phyloP scores from a whole-genome alignment of 129 eudicot genomes.

The Centella asiatica region DNA sequence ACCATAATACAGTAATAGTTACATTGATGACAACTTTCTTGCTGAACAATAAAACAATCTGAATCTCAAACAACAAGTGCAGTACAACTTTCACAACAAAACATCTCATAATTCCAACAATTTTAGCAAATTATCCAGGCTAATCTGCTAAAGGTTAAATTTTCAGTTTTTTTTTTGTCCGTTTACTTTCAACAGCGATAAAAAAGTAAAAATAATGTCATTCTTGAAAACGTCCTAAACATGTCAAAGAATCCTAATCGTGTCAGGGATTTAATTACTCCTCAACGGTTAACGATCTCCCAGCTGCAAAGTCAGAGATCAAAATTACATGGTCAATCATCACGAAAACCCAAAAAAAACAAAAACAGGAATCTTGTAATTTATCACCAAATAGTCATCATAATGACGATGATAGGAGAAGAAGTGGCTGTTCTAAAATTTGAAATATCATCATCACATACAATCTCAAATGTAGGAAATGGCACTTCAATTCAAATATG shows the following conservation, averaged over 20 bases:
- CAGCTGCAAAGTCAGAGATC: conserved; percentile 10
- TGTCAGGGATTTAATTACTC: conserved; percentile 3
- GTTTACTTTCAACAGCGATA: conserved; percentile 19
- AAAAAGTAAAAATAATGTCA: conserved; percentile 20
- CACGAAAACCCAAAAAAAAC: not conserved
- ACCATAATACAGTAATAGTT: not conserved
- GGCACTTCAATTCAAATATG: no score
- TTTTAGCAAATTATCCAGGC: conserved; percentile 16
- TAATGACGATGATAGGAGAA: not conserved
- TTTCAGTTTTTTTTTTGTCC: conserved; percentile 14
- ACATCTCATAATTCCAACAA: conserved; percentile 2
- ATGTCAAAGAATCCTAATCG: not conserved
- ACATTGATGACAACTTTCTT: conserved; percentile 3
- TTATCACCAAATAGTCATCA: not conserved
- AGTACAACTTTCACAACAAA: not conserved
- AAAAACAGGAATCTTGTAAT: not conserved
- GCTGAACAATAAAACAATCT: conserved; percentile 17
- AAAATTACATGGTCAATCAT: no score
- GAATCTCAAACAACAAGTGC: conserved; percentile 17
- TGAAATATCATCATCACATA: no score
- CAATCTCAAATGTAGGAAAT: no score
- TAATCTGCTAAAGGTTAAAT: not conserved
- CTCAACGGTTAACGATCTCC: conserved; percentile 17
- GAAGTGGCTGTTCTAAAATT: not conserved
- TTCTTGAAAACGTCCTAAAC: conserved; percentile 18